These are phyloP conservation scores for Harringtonia lauricola DNA, from an alignment of 2,329 filamentous ascomycete species.

Conservation along the genomic window DNA sequence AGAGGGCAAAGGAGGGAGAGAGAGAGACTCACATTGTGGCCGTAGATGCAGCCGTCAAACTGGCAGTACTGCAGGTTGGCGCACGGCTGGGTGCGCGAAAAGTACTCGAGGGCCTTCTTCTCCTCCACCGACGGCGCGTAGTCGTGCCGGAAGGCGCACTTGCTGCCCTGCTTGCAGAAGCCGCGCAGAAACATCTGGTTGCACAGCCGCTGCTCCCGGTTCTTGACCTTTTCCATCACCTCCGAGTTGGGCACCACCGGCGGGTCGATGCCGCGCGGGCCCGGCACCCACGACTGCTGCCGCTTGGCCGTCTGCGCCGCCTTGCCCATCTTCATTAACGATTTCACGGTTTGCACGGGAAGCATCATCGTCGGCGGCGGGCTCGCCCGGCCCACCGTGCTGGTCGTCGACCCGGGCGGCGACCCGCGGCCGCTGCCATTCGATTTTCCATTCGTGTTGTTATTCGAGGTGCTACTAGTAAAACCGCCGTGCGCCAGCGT, in stretches of 20 bases:
- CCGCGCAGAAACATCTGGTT: slow-evolving; percentile 51
- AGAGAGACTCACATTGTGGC: slow-evolving; percentile 42
- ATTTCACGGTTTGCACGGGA: slow-evolving; percentile 21
- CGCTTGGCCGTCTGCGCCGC: slow-evolving; percentile 17
- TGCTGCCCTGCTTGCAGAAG: slow-evolving; percentile 41
- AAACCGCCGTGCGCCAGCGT: neutral
- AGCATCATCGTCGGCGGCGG: slow-evolving; percentile 21
- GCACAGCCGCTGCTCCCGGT: slow-evolving; percentile 47
- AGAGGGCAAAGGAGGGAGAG: neutral
- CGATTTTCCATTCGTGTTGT: too few species aligned
- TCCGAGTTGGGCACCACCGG: slow-evolving; percentile 33
- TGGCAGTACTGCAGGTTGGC: slow-evolving; percentile 46
- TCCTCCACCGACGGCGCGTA: slow-evolving; percentile 43
- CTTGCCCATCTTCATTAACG: slow-evolving; percentile 15
- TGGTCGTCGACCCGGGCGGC: neutral
- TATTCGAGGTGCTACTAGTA: neutral
- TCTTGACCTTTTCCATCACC: slow-evolving; percentile 44
- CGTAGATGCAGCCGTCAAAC: slow-evolving; percentile 48
- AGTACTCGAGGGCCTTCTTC: slow-evolving; percentile 40
- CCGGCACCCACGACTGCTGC: slow-evolving; percentile 36
- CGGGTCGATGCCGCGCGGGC: slow-evolving; percentile 41
- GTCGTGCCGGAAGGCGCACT: slow-evolving; percentile 46
- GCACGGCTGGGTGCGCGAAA: slow-evolving; percentile 48
- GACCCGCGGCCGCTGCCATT: too few species aligned
- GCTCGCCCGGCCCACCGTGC: neutral